Base-by-base conservation (phyloP, 2,329 filamentous ascomycete genomes). In the Metarhizium anisopliae region DNA sequence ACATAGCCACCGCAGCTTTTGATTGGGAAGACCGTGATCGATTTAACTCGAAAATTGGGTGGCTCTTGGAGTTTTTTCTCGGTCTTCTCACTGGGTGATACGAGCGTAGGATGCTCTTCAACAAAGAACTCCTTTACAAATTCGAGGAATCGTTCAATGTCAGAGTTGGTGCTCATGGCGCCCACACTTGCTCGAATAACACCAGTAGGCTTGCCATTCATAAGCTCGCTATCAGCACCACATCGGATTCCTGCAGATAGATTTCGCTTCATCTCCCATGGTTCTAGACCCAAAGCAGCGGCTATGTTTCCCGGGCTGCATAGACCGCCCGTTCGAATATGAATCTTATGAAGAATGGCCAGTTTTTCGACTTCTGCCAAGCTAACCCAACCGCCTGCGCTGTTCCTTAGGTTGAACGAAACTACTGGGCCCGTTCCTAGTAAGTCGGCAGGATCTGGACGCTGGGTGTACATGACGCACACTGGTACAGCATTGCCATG, bases 291-390 rank as follows among this genome's bases (percentile, higher is more conserved):
- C n/a, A 97, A 78, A 20, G 84, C 82, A 1, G 79, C 77, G 14
- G 91, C 87, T 56, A 95, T 82, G 1, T 91, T 91, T 10, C 92
- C 94, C 1, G 94, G 93, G 63, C 96, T 96, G 72, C 94, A 99
- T 1, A 96, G 77, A 0, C 90, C 88, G 5, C 94, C 94, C 1
- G 90, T 96, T 42, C 94, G 83, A 18, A 97, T 74, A 64, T 96
- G 90, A 47, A 97, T 87, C 51, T 83, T 81, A 60, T 87, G 89
- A 20, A 96, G 75, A 2, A 81, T 79, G 6, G 91, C 88, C 25
- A 96, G 76, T 68, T 93, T 95, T 67, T 97, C 92, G 18, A 97
- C 84, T 66, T 97, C 92, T 14, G 83, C 78, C 59, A 92, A 86
- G 60, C 89, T 89, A 53, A 94, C 69, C 87, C 90, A 96, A 32